Conservation (phyloP, 176 grass and related monocot species). For the Otatea glauca region DNA sequence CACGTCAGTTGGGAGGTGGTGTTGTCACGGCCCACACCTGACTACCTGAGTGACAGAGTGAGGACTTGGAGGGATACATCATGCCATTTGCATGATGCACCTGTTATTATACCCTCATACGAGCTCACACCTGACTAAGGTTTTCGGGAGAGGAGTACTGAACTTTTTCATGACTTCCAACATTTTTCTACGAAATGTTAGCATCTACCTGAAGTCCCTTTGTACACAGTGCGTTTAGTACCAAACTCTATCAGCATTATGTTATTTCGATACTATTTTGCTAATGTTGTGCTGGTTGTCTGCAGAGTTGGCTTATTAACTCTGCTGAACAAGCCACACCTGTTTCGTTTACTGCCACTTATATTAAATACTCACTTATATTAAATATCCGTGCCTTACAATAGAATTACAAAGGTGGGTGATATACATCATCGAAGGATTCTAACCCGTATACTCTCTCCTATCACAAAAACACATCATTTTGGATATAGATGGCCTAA, state of each 20-base stretch:
- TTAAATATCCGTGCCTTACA: too few species aligned
- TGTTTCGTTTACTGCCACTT: not conserved
- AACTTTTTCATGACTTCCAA: not conserved
- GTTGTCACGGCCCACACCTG: not conserved
- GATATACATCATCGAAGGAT: too few species aligned
- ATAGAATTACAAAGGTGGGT: too few species aligned
- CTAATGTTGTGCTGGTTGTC: not conserved
- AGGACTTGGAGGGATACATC: not conserved
- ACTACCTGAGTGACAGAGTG: too few species aligned
- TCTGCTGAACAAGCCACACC: not conserved
- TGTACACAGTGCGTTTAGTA: not conserved
- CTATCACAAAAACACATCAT: too few species aligned
- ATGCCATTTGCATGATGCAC: conserved; percentile 9
- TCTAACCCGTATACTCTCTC: too few species aligned
- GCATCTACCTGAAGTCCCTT: not conserved
- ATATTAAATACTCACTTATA: too few species aligned
- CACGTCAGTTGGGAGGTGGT: conserved; percentile 31
- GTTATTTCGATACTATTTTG: not conserved
- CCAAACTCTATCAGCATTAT: not conserved
- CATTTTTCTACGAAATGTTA: not conserved
- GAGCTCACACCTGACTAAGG: not conserved
- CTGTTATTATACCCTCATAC: conserved; percentile 7
- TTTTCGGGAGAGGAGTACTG: not conserved
- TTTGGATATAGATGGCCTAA: too few species aligned
- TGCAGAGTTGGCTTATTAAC: not conserved